Conservation (phyloP, 208 protist species). For the Crithidia fasciculata region DNA sequence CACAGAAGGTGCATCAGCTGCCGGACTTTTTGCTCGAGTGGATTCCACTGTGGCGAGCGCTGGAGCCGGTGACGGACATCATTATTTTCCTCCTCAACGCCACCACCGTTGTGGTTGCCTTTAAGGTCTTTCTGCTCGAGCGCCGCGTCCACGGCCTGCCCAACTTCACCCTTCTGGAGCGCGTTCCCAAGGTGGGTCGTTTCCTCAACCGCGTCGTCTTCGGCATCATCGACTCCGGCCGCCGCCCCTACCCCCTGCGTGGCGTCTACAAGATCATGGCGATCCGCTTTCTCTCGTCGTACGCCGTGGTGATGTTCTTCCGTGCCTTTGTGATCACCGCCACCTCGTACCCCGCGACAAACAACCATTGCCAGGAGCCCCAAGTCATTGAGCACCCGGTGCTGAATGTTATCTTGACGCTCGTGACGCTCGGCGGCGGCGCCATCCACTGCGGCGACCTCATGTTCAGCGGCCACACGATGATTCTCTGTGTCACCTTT, state of each 20-base stretch:
- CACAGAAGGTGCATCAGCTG: conserved; percentile 55
- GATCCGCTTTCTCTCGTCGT: conserved; percentile 79
- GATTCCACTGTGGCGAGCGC: conserved; percentile 47
- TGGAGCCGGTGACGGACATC: conserved; percentile 62
- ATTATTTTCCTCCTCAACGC: conserved; percentile 64
- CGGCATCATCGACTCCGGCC: conserved; percentile 47
- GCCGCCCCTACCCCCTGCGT: conserved; percentile 41
- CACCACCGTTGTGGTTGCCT: conserved; percentile 39
- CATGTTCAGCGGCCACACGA: conserved; percentile 91
- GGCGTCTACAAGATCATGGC: conserved; percentile 49
- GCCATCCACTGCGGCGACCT: conserved; percentile 91
- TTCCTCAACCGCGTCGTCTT: conserved; percentile 55
- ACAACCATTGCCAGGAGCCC: conserved; percentile 83
- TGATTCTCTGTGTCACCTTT: conserved; percentile 71
- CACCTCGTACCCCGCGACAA: conserved; percentile 84
- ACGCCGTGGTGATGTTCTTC: conserved; percentile 69
- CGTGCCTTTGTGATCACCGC: conserved; percentile 71
- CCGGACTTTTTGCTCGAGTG: conserved; percentile 79
- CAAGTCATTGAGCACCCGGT: conserved; percentile 60
- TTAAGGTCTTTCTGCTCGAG: conserved; percentile 79
- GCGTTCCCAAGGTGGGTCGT: conserved; percentile 22
- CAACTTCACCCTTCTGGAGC: conserved; percentile 21
- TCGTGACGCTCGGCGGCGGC: conserved; percentile 78
- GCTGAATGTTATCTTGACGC: conserved; percentile 78
- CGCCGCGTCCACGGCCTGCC: conserved; percentile 28